Evolutionary conservation across 345 rosid genomes (phyloP).

Genomic region (Brassica cretica): DNA sequence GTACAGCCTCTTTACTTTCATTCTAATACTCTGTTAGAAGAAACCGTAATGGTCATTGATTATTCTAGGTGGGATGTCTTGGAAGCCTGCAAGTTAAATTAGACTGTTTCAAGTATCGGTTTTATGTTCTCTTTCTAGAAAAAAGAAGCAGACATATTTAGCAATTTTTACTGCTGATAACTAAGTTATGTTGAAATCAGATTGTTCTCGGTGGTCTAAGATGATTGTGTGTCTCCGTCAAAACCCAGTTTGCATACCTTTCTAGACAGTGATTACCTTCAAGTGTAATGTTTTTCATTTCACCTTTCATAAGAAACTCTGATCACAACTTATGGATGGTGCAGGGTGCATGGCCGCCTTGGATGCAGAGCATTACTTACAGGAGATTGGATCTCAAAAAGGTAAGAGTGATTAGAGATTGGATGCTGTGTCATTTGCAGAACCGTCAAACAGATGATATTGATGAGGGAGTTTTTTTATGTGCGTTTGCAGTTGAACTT

Average conservation of each 20-base stretch:
- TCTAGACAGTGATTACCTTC: background rate
- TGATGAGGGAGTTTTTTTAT: slow-evolving; percentile 9
- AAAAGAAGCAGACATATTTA: background rate
- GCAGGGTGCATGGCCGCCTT: slow-evolving; percentile 99
- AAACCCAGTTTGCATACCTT: background rate
- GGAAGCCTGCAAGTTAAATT: background rate
- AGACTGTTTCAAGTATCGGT: background rate
- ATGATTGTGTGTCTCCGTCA: background rate
- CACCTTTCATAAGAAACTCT: background rate
- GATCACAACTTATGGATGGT: slow-evolving; percentile 16
- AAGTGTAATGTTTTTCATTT: background rate
- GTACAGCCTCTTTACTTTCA: background rate
- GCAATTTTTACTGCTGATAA: background rate
- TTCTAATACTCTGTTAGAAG: background rate
- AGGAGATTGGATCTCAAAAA: slow-evolving; percentile 68
- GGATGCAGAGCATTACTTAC: slow-evolving; percentile 96
- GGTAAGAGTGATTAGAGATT: slow-evolving; percentile 54
- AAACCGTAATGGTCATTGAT: background rate
- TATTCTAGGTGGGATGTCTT: slow-evolving; percentile 8
- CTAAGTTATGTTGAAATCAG: background rate
- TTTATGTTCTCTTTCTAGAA: background rate
- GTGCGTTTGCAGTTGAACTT: slow-evolving; percentile 33
- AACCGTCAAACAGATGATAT: background rate
- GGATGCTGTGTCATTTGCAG: slow-evolving; percentile 11
- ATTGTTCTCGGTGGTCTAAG: background rate